Conservation (phyloP, 352 stramenopile species). For the Plasmopara muralis region DNA sequence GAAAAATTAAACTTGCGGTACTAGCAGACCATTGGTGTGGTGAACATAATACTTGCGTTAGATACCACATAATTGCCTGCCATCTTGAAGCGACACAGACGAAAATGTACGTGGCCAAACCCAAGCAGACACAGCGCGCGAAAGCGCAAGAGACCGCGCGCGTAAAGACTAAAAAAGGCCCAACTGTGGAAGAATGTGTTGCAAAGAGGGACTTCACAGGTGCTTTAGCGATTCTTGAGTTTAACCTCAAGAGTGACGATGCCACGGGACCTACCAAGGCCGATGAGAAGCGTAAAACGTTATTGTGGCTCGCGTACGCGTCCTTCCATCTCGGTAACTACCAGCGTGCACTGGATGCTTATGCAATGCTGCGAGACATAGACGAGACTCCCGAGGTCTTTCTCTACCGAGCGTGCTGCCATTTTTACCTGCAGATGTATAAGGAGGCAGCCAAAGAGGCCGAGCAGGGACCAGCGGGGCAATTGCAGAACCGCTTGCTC, state of each 20-base stretch:
- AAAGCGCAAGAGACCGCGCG: constrained; percentile 66
- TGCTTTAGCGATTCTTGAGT: constrained; percentile 91
- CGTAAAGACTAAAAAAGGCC: constrained; percentile 73
- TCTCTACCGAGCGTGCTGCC: constrained; percentile 88
- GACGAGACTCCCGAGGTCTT: constrained; percentile 65
- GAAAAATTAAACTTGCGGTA: constrained; percentile 3
- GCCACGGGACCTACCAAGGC: constrained; percentile 20
- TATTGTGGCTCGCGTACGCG: constrained; percentile 94
- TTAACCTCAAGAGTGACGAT: constrained; percentile 89
- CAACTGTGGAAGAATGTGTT: constrained; percentile 68
- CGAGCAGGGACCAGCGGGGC: constrained; percentile 43
- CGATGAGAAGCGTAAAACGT: constrained; percentile 57
- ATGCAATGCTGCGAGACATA: constrained; percentile 71
- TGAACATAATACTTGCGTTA: not conserved
- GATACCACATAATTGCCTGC: not conserved
- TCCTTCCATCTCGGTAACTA: constrained; percentile 94
- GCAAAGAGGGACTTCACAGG: constrained; percentile 91
- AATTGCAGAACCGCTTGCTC: constrained; percentile 90
- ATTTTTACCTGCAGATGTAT: constrained; percentile 93
- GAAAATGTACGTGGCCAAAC: constrained; percentile 72
- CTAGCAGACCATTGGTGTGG: not conserved
- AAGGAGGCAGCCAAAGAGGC: constrained; percentile 82
- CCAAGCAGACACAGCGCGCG: constrained; percentile 60
- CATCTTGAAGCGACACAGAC: constrained; percentile 23
- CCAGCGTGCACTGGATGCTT: constrained; percentile 88